Evolutionary conservation across 202 grass and related monocot species (phyloP).

Genomic region (Eragrostis tef): DNA sequence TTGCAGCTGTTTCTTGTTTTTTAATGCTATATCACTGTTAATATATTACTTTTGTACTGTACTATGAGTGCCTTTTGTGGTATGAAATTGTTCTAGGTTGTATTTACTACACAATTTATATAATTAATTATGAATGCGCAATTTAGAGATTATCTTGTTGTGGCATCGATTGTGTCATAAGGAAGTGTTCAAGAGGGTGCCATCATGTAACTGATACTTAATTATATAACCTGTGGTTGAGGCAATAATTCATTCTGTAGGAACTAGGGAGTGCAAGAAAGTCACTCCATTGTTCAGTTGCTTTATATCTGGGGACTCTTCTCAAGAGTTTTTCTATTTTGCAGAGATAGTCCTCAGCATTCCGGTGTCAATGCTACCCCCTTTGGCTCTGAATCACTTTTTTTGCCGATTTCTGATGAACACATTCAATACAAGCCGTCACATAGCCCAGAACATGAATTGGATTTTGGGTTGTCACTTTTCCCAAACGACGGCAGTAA

Average conservation of each 20-base stretch:
- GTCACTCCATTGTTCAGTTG: background rate
- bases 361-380: slow-evolving; percentile 43
- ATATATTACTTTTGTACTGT: background rate
- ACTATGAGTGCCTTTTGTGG: background rate
- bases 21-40: background rate
- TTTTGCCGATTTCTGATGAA: slow-evolving; percentile 34
- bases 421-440: slow-evolving; percentile 38
- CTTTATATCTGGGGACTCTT: slow-evolving; percentile 11
- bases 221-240: background rate
- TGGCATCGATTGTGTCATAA: background rate
- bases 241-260: background rate
- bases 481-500: slow-evolving; percentile 53
- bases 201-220: slow-evolving; percentile 12
- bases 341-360: slow-evolving; percentile 53
- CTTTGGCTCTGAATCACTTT: slow-evolving; percentile 51
- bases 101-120: slow-evolving; percentile 2
- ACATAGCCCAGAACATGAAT: slow-evolving; percentile 55
- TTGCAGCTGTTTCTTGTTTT: background rate
- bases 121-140: slow-evolving; percentile 4
- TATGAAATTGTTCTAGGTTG: slow-evolving; percentile 23
- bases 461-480: slow-evolving; percentile 56
- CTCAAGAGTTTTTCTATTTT: slow-evolving; percentile 33
- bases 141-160: slow-evolving; percentile 20
- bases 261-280: slow-evolving; percentile 3
- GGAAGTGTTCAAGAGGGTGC: background rate